Conservation (phyloP, 805 yeast genomes). For the Lipomyces oligophaga region DNA sequence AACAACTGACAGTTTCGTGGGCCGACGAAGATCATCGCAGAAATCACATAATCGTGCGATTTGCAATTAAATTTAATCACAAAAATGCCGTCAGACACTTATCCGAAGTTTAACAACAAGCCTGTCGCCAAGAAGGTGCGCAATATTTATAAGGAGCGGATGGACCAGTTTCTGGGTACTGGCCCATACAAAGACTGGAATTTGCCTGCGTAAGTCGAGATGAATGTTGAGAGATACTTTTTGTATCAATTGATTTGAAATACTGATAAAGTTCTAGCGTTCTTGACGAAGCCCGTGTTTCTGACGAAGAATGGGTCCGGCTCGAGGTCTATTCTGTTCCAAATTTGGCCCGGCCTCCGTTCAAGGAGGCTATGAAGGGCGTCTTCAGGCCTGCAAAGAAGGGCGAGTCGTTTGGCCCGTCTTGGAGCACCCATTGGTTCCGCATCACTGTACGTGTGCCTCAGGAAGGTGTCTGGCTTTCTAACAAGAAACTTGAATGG, state of each 20-base stretch:
- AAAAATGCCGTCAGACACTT: constrained; percentile 15
- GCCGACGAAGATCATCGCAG: no score
- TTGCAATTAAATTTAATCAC: no score
- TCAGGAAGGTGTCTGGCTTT: constrained; percentile 32
- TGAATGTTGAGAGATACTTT: background rate
- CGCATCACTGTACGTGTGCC: constrained; percentile 65
- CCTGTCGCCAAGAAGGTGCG: constrained; percentile 79
- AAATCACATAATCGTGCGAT: no score
- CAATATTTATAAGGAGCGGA: constrained; percentile 63
- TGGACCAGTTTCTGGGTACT: constrained; percentile 68
- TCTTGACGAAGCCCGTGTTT: constrained; percentile 60
- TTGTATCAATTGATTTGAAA: background rate
- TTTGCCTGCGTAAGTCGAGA: constrained; percentile 53
- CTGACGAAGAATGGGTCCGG: constrained; percentile 48
- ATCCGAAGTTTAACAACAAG: constrained; percentile 42
- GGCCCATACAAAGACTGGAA: constrained; percentile 72
- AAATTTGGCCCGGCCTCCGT: constrained; percentile 59
- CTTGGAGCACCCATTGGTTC: constrained; percentile 98
- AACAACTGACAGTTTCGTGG: no score
- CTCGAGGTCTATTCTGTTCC: constrained; percentile 73
- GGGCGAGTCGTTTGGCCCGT: constrained; percentile 84
- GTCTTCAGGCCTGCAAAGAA: constrained; percentile 42
- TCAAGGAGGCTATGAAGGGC: constrained; percentile 53
- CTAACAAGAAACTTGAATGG: constrained; percentile 23
- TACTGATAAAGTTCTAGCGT: constrained; percentile 38